Evolutionary conservation across 2,329 filamentous ascomycete genomes (phyloP).

Genomic region (Venturia carpophila): DNA sequence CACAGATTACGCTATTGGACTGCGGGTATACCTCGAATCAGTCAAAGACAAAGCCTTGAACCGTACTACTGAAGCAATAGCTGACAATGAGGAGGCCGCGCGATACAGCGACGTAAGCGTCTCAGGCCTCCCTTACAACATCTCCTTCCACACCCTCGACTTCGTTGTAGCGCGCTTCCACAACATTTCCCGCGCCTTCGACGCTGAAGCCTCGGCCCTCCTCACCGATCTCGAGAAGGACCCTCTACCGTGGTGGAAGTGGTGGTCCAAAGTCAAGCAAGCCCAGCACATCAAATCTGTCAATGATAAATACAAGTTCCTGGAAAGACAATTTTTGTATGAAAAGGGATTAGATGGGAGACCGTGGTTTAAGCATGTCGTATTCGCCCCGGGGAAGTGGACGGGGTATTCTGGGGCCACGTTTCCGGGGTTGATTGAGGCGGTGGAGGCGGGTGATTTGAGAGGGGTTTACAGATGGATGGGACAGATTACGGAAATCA

Average conservation of each 20-base stretch:
- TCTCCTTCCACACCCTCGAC: slow-evolving; percentile 19
- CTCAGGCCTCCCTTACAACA: slow-evolving; percentile 18
- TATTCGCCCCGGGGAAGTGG: slow-evolving; percentile 87
- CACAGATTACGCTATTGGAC: slow-evolving; percentile 37
- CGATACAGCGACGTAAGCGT: background rate
- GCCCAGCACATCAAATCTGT: slow-evolving; percentile 55
- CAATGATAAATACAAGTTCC: slow-evolving; percentile 74
- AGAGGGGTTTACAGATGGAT: slow-evolving; percentile 35
- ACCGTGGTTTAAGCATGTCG: slow-evolving; percentile 88
- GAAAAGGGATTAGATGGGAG: slow-evolving; percentile 67
- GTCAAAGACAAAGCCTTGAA: slow-evolving; percentile 31
- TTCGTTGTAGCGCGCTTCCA: slow-evolving; percentile 38
- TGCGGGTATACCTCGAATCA: slow-evolving; percentile 36
- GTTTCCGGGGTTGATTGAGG: slow-evolving; percentile 57
- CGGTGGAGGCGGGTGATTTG: slow-evolving; percentile 44
- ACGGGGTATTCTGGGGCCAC: slow-evolving; percentile 77
- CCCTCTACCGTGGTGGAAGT: slow-evolving; percentile 70
- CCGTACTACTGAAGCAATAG: background rate
- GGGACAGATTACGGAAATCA: slow-evolving; percentile 32
- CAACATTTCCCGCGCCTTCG: slow-evolving; percentile 43
- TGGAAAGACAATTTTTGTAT: slow-evolving; percentile 77
- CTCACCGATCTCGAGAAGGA: slow-evolving; percentile 40
- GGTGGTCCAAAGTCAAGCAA: slow-evolving; percentile 58
- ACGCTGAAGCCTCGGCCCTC: slow-evolving; percentile 37
- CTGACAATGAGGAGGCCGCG: slow-evolving; percentile 20